Base-by-base conservation (phyloP, 306 rosid genomes). In the Cicer judaicum region DNA sequence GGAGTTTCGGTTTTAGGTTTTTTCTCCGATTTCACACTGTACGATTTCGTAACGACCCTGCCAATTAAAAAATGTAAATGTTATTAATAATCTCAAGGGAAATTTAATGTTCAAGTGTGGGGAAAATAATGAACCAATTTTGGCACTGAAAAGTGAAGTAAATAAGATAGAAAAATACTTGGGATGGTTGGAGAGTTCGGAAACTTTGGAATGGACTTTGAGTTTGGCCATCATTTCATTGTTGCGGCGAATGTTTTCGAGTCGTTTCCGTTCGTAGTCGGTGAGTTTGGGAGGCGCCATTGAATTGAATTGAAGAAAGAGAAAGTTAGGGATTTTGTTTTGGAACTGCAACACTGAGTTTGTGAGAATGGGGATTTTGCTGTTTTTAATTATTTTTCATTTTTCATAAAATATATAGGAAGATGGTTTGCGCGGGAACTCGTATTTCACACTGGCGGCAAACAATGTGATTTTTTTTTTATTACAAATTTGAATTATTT, bases 191-290 rank as follows among this genome's bases (percentile, higher is more conserved):
- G 95, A 82, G 68, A 94, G 85, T 78, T 61, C 14, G 49, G 95
- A 7, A 69, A 85, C 89, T 50, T 82, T 86, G 84, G 96, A 79
- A 14, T 71, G 96, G 24, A 93, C 78, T 75, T 90, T 88, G 64
- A 92, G 96, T 2, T 90, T 84, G n/a, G 99, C 92, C 88, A 94
- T 78, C 86, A 88, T 74, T 73, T 94, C 89, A 14, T 82, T 86
- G 81, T 94, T 94, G n/a, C 95, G 94, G 70, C 93, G 97, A 80
- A 94, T 90, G 79, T 94, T 94, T 21, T 94, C 89, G 61, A 94
- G 98, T 64, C 97, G 72, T 76, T 84, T 83, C 44, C 85, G 93
- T 85, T 94, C 99, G 52, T 94, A 94, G 12, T 87, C 95, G 2
- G 86, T 90, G 11, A 92, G 84, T 41, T 85, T 61, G 72, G 34